Percentiles rank a stretch among this genome's conserved stretches.
Conservation (phyloP, 148 eudicot species). For the Beta vulgaris region DNA sequence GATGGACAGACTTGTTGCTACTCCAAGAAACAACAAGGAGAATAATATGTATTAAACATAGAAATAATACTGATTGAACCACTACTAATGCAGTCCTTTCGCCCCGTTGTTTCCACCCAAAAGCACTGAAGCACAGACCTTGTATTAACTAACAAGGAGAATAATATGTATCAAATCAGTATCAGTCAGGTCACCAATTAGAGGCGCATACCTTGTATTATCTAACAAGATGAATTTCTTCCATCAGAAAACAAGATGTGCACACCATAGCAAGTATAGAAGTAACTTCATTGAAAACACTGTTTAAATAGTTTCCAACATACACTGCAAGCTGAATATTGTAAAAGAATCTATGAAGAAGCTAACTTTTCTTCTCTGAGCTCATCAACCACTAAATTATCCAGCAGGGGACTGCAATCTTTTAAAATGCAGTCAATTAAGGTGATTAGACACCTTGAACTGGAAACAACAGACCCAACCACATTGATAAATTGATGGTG, state of each 20-base stretch:
- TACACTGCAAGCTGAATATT: neutral
- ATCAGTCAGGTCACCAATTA: neutral
- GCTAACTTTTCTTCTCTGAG: conserved; percentile 4
- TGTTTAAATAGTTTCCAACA: neutral
- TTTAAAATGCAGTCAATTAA: conserved; percentile 39
- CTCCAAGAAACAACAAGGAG: neutral
- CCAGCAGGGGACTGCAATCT: neutral
- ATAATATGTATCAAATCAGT: conserved; percentile 6
- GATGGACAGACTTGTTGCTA: neutral
- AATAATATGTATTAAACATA: conserved; percentile 2
- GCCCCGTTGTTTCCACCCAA: neutral
- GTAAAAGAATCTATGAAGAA: neutral
- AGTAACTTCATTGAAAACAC: neutral
- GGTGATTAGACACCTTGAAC: conserved; percentile 44
- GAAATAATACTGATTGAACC: neutral
- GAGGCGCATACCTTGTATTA: conserved; percentile 22
- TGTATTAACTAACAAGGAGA: no score
- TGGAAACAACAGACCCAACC: conserved; percentile 26
- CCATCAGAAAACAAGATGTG: conserved; percentile 12
- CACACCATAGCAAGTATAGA: neutral
- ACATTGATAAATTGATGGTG: conserved; percentile 20
- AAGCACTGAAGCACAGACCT: neutral
- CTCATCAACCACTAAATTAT: conserved; percentile 7
- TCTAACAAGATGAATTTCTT: neutral
- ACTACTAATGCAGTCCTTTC: neutral